Base-by-base conservation (phyloP, 2,329 filamentous ascomycete genomes). In the Ophiostoma sp. region DNA sequence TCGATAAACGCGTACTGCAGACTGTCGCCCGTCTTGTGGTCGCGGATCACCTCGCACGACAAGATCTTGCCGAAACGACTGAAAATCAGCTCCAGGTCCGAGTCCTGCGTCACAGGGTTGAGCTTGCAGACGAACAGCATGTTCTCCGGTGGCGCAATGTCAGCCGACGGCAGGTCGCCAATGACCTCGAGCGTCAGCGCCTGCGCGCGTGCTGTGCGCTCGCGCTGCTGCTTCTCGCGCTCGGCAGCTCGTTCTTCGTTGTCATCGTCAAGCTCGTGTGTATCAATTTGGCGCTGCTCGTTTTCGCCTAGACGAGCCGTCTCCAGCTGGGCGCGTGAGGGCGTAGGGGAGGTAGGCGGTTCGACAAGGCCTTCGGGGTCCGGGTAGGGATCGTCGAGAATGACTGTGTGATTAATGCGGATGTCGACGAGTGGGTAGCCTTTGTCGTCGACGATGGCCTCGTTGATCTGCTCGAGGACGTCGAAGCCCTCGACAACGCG, bases 1-100 rank as follows among this genome's bases (percentile, higher is more conserved):
- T 99, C 95, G 75, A 99, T 96, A 74, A 99, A 99, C 1, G 95
- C 93, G 76, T 99, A 99, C 77, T 99, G 95, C 65, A 99, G 80
- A 75, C 92, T 97, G 79, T 99, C 95, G 4, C 93, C 93, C 0
- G 94, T 97, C 75, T 92, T 92, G 76, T 91, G 91, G 77, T 99
- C 95, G 65, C 94, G 85, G 71, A 99, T 97, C 45, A 99, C 91
- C 79, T 99, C 95, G 76, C 95, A 99, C 64, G 92, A 96, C 38
- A 98, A 78, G 58, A 99, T 97, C 75, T 90, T 94, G 73, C 95
- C 95, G 74, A 99, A 99, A 0, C 95, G 93, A 68, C 92, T 94
- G 79, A 99, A 99, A 71, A 99, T 98, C 72, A 98, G 85, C 76
- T 97, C 90, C 64, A 99, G 82, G 76, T 99, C 95, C 75, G 96